A percentile compares a stretch with the other conserved stretches of the same genome.
These are phyloP conservation scores for Trifolium repens DNA, from an alignment of 306 rosid genomes.

Conservation along the genomic window DNA sequence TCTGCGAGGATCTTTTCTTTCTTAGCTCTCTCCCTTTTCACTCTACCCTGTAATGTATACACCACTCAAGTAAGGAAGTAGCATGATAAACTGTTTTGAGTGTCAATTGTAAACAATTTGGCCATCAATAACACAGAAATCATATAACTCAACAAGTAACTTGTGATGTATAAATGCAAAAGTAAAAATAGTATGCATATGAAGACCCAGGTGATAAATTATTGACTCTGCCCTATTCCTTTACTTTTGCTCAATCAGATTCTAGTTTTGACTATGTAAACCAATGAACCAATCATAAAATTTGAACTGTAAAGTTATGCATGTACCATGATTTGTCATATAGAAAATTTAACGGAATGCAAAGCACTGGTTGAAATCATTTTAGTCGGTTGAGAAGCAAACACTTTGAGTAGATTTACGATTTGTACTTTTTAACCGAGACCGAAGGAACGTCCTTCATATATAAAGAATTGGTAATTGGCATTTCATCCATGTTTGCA, in stretches of 20 bases:
- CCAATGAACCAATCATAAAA: constrained; percentile 13
- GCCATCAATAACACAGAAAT: constrained; percentile 18
- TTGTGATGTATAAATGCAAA: constrained; percentile 17
- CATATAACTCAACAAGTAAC: constrained; percentile 12
- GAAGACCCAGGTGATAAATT: constrained; percentile 5
- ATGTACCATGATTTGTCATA: not conserved
- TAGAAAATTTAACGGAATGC: constrained; percentile 24
- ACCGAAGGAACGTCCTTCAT: constrained; percentile 21
- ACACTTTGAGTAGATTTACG: not conserved
- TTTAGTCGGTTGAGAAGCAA: constrained; percentile 31
- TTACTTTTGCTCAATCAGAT: constrained; percentile 3
- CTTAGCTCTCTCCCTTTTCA: constrained; percentile 51
- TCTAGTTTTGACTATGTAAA: constrained; percentile 22
- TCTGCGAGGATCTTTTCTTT: constrained; percentile 57
- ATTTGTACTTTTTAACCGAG: constrained; percentile 1
- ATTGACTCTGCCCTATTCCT: not conserved
- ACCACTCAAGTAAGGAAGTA: constrained; percentile 19
- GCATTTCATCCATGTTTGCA: constrained; percentile 5
- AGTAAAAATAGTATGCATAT: constrained; percentile 14
- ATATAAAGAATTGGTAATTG: constrained; percentile 11
- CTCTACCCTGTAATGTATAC: constrained; percentile 52
- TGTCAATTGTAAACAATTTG: constrained; percentile 35
- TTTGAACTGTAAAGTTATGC: constrained; percentile 7
- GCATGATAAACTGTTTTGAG: constrained; percentile 13
- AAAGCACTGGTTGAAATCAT: constrained; percentile 32